phyloP scores from a whole-genome alignment of 176 grass and related monocot genomes.

The Avena insularis region DNA sequence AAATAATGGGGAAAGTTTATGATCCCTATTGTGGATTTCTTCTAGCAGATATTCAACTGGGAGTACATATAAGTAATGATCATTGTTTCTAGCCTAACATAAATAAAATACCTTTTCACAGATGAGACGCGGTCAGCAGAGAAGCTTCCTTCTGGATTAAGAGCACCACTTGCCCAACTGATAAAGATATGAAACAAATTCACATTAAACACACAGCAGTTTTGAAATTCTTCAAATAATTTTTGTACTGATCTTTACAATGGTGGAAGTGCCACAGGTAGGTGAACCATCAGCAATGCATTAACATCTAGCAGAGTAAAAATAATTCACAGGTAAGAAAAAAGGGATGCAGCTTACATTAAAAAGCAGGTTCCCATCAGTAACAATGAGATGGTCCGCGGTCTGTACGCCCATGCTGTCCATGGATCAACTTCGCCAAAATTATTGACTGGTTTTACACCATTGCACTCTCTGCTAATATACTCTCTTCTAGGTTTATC shows the following conservation, averaged over 20 bases:
- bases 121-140: conserved; percentile 67
- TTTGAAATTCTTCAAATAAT: neutral
- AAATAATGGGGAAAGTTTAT: neutral
- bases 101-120: conserved; percentile 76
- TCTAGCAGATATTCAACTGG: neutral
- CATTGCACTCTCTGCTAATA: conserved; percentile 50
- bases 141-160: conserved; percentile 82
- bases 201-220: conserved; percentile 17
- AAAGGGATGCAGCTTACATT: conserved; percentile 61
- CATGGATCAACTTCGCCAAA: conserved; percentile 88
- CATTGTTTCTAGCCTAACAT: neutral
- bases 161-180: conserved; percentile 94
- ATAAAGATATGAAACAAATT: conserved; percentile 41
- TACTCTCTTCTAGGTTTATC: conserved; percentile 54
- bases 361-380: conserved; percentile 84
- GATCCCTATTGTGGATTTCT: neutral
- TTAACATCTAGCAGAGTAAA: neutral
- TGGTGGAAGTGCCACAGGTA: neutral
- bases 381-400: conserved; percentile 83
- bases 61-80: neutral
- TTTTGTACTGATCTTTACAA: neutral
- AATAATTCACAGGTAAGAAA: neutral
- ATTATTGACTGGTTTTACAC: conserved; percentile 52
- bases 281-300: conserved; percentile 13
- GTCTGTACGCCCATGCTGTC: conserved; percentile 97